phyloP scores from a whole-genome alignment of 331 rosid species.

The Pyracantha coccinea region DNA sequence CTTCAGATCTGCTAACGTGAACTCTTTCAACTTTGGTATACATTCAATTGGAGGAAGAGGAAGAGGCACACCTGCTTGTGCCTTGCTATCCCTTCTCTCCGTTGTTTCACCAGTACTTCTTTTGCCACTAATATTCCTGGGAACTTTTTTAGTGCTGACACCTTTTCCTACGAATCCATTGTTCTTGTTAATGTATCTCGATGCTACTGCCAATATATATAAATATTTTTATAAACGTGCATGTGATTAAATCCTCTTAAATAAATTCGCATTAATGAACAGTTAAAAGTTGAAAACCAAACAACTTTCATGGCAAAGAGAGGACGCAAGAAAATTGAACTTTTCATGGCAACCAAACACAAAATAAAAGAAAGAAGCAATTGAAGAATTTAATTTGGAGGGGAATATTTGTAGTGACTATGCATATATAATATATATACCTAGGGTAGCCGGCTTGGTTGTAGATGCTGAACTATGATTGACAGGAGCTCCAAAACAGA shows the following conservation, averaged over 20 bases:
- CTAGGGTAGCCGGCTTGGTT: background rate
- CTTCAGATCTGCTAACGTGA: slow-evolving; percentile 52
- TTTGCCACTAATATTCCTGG: background rate
- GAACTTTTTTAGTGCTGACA: background rate
- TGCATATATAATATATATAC: background rate
- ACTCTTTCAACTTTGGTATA: slow-evolving; percentile 34
- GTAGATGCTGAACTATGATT: slow-evolving; percentile 2
- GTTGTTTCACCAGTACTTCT: background rate
- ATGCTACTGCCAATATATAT: background rate
- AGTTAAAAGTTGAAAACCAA: too few species aligned
- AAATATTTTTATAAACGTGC: too few species aligned
- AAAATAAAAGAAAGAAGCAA: too few species aligned
- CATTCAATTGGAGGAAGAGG: background rate
- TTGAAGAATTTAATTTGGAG: too few species aligned
- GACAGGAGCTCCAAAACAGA: slow-evolving; percentile 24
- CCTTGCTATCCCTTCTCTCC: background rate
- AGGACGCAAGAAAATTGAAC: too few species aligned
- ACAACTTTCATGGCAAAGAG: too few species aligned
- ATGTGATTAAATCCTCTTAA: too few species aligned
- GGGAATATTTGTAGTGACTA: too few species aligned
- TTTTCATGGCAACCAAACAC: too few species aligned
- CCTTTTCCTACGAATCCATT: background rate
- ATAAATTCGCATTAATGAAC: too few species aligned
- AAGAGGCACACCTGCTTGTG: background rate
- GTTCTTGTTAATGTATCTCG: background rate